These are phyloP conservation scores for Neofusicoccum sp. DNA, from an alignment of 2,329 filamentous ascomycete species.

Conservation along the genomic window DNA sequence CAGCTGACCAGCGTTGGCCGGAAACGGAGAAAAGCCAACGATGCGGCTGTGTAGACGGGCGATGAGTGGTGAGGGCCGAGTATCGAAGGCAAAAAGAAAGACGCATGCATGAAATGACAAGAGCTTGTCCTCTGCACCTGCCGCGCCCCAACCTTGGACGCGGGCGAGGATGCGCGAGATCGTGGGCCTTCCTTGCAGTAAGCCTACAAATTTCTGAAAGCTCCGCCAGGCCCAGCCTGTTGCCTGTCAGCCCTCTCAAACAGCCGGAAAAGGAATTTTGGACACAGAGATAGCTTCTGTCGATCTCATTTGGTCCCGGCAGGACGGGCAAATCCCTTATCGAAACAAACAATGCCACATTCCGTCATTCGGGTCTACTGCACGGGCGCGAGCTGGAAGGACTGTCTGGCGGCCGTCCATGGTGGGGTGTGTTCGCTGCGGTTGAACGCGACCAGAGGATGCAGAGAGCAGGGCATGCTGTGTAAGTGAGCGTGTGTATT, in stretches of 20 bases:
- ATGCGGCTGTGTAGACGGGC: neutral
- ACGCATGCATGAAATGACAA: neutral
- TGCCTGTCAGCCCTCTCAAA: conserved; percentile 14
- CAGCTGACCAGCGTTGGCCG: neutral
- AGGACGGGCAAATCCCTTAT: conserved; percentile 7
- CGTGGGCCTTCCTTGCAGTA: conserved; percentile 16
- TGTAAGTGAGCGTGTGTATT: neutral
- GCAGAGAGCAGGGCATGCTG: neutral
- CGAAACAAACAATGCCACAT: conserved; percentile 14
- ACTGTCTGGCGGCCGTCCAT: neutral
- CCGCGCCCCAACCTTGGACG: neutral
- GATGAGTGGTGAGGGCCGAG: neutral
- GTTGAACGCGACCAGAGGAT: conserved; percentile 4
- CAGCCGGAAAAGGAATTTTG: conserved; percentile 3
- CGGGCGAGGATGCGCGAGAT: neutral
- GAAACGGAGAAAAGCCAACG: neutral
- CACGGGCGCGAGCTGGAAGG: neutral
- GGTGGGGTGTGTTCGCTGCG: neutral
- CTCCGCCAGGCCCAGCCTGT: neutral
- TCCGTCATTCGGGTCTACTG: neutral
- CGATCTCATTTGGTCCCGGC: conserved; percentile 9
- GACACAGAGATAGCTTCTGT: conserved; percentile 5
- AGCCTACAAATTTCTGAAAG: neutral
- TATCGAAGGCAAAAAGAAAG: neutral
- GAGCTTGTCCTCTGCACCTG: neutral